Base-by-base conservation (phyloP, 2,329 filamentous ascomycete genomes). In the Esteya vermicola region DNA sequence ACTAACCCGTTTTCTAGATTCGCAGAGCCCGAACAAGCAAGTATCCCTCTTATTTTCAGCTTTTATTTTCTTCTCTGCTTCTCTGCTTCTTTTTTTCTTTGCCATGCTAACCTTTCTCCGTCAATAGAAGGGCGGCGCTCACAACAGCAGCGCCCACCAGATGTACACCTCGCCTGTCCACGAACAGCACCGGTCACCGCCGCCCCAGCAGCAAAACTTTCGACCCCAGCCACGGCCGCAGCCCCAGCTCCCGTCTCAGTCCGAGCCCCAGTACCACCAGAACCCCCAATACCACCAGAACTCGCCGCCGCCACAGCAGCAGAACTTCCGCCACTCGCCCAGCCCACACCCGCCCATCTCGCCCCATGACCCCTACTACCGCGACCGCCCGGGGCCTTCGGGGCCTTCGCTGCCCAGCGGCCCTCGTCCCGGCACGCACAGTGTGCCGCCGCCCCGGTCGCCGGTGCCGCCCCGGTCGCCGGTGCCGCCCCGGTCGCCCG, bases 21-120 rank as follows among this genome's bases (percentile, higher is more conserved):
- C 50, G 66, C 67, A 47, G 66, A 70, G 50, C 67, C 67, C 36
- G 67, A 71, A 52, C 56, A 52, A 50, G 58, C 60, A 54, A 48
- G 60, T n/a, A n/a, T n/a, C 33, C 21, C 9, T 5, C 20, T 21
- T 21, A 19, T 12, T 9, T 13, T 5, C 16, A n/a, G n/a, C n/a
- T n/a, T n/a, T n/a, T n/a, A n/a, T n/a, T n/a, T n/a, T n/a, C n/a
- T n/a, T n/a, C n/a, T n/a, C 18, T 21, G 4, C 18, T 9, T 33
- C 18, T 20, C 4, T 3, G 12, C 26, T 13, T 20, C 26, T 23
- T 14, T n/a, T 13, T 21, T 27, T 9, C 21, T 16, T 28, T 6
- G 16, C 26, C 20, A 32, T 16, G 21, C 30, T 28, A 31, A 39
- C 30, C 25, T 26, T 13, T 16, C 38, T 14, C 32, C 28, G 30